Base-by-base conservation (phyloP, 305 asterid species). In the Fraxinus velutina region DNA sequence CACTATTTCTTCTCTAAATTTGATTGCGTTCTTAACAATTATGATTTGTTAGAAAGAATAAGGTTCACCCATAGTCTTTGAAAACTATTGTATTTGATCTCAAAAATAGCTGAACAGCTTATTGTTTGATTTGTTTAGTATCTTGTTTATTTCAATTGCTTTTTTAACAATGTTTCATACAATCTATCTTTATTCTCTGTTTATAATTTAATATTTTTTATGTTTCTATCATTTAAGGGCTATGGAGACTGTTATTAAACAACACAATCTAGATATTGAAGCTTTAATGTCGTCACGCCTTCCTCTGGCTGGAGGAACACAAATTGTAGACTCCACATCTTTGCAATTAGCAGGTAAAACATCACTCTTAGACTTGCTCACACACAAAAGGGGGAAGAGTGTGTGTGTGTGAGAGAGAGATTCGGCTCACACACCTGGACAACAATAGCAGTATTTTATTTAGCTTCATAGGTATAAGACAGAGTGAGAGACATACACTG, bases 231-330 rank as follows among this genome's bases (percentile, higher is more conserved):
- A 81, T 88, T 81, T 44, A 83, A 96, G 99, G 97, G 99, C 99
- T 60, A 96, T 96, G 99, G 98, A 96, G 90, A 96, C 98, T 83
- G 98, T 96, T 73, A 92, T 96, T 83, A 94, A 93, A 83, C 97
- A 94, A 84, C 91, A 96, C 88, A 92, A 91, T 86, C 97, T 96
- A 82, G 99, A 96, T 80, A 92, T 94, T 81, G 98, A 94, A 87
- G 90, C 94, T 75, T 88, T 96, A 81, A 88, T 94, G 95, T 88
- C 98, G 60, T 89, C 98, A 21, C 97, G 97, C 73, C 89, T 87
- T 86, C 96, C 99, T 17, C 42, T 87, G 86, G 88, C 93, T 78
- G 84, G 94, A 83, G 97, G 96, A 84, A 66, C 93, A 73, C 97
- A 94, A 83, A 81, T 83, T 68, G 98, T 94, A 87, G 98, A 94